Evolutionary conservation across 2,329 filamentous ascomycete genomes (phyloP), one percentile per base, ranked within the genome.

Genomic region (Aspergillus udagawae): DNA sequence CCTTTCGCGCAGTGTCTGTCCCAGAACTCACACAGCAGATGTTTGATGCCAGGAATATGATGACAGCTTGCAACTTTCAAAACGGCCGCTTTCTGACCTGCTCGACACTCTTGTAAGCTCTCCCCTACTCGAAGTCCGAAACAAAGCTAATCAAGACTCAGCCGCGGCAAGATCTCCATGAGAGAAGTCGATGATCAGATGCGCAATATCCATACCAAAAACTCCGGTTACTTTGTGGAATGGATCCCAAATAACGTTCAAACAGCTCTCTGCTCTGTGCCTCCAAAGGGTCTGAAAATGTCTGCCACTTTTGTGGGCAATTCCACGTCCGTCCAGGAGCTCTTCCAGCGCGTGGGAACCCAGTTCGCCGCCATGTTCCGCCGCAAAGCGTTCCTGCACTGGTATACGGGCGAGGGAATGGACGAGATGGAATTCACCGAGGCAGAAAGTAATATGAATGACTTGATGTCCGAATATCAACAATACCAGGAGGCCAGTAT

Each of bases 1-100:
- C 90, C 70, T 99, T 97, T 92, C 94, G 94, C 76, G 93, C 94
- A 67, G 90, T 97, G 79, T 92, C 89, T 73, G 94, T 99, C 61
- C 93, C 94, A 58, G 94, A 99, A 85, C 86, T 99, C 78, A 97
- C 94, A 73, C 94, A 99, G 85, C 94, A 99, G 82, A 97, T 99
- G 92, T 99, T 96, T 85, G 94, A 99, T 84, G 92, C 94, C 74
- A 97, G 97, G 91, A 99, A 99, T 88, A 99, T 99, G 93, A 99
- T 99, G 94, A 94, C 94, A 82, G 94, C 94, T 65, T 95, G 92
- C 65, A 94, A 99, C 84, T 99, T 97, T 92, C 91, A 94, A 74
- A 99, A 97, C 80, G 94, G 94, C 79, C 94, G 94, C 74, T 99
- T 97, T 85, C 87, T 99, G 74, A 99, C 94, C 70, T 99, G 94